Percentiles rank a stretch among this genome's conserved stretches.
phyloP scores from a whole-genome alignment of 768 basidiomycete species.

The Pisolithus tinctorius region DNA sequence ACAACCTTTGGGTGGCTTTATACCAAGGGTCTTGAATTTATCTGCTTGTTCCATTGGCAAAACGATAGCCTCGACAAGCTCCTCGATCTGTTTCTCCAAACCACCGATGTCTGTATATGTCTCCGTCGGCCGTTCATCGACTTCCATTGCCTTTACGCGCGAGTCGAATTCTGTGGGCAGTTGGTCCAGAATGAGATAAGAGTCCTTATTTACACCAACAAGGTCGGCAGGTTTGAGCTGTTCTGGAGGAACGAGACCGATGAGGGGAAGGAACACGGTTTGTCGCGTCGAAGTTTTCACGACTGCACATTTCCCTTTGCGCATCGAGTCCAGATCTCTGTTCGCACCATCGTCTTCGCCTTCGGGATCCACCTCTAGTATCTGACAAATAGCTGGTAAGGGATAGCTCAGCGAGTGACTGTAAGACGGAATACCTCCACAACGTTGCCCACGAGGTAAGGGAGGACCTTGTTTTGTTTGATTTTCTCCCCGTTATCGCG shows the following conservation, averaged over 20 bases:
- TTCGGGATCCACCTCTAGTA: constrained; percentile 91
- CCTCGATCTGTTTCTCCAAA: constrained; percentile 98
- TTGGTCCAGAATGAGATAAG: constrained; percentile 92
- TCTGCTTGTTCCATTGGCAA: constrained; percentile 98
- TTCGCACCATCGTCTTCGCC: constrained; percentile 93
- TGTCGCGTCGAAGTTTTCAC: constrained; percentile 99
- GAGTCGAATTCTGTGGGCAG: constrained; percentile 97
- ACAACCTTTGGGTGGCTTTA: constrained; percentile 95
- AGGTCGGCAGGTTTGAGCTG: constrained; percentile 87
- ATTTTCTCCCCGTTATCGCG: constrained; percentile 97
- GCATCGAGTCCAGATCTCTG: constrained; percentile 91
- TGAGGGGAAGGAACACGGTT: constrained; percentile 96
- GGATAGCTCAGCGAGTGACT: neutral
- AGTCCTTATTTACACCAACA: constrained; percentile 99
- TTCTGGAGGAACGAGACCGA: constrained; percentile 93
- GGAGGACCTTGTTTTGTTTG: constrained; percentile 98
- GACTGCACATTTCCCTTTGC: constrained; percentile 96
- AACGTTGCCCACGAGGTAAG: constrained; percentile 96
- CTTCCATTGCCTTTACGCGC: constrained; percentile 99
- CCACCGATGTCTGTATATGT: constrained; percentile 97
- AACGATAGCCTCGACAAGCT: constrained; percentile 96
- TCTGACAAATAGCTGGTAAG: constrained; percentile 39
- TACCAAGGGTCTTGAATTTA: constrained; percentile 97
- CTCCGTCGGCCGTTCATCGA: constrained; percentile 96
- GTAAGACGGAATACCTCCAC: constrained; percentile 68